Evolutionary conservation across 495 filamentous ascomycete genomes (phyloP), one percentile per base, ranked within the genome.

Genomic region (Neurospora tetraspora): DNA sequence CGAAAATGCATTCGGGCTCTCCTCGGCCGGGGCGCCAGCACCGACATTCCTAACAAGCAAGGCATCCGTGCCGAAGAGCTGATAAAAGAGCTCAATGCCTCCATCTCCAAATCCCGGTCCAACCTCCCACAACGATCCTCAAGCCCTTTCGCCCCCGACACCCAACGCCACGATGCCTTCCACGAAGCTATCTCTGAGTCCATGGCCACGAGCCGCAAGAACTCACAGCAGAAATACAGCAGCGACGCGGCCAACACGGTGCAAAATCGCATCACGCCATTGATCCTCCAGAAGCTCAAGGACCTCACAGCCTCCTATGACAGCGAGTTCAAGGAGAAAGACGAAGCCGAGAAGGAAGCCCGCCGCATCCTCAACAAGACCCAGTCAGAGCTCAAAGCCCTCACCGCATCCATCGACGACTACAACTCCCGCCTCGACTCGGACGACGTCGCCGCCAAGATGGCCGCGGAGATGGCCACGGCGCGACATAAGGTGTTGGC

Each of bases 1-100:
- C 87, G 86, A 73, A 97, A 89, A 82, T 93, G 90, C 74, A 88
- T 94, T 11, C 83, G 92, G 43, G 86, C 88, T 7, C 85, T 95
- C 14, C 85, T 93, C 36, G 91, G 90, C 39, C 87, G 91, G 37
- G 88, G 89, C n/a, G 92, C 90, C 9, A 83, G 89, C 12, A 90
- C 91, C 4, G 90, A 97, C 74, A 90, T 98, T 36, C 85, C 88
- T 12, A 98, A 99, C 78, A 82, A 88, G 71, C 86, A 91, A 65
- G 92, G 93, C 31, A 86, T 94, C 72, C 91, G 92, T 0, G 94
- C 93, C 9, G 89, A 93, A 71, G 88, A 92, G 69, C 83, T 96
- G 38, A 91, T 94, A 73, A 85, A 83, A 77, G 85, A 86, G 72
- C 76, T 90, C 47, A 90, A 91, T 73, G 82, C 81, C 0, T 80